Percentiles rank a stretch among this genome's conserved stretches.
Evolutionary conservation across 2,329 filamentous ascomycete species (phyloP).

Genomic region (Calonectria pseudoturangicola): DNA sequence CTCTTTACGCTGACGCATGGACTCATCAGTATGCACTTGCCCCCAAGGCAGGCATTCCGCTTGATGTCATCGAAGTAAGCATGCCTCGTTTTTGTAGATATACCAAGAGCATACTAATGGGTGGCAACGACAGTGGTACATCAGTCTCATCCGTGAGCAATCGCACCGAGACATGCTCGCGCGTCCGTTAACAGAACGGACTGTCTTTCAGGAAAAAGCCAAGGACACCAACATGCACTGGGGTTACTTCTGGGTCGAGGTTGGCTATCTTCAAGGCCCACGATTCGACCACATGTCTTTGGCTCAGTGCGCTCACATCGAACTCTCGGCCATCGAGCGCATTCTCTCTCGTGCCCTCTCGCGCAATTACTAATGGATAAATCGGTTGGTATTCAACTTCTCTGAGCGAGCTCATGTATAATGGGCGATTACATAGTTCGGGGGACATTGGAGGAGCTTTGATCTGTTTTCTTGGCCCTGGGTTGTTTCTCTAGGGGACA

Average conservation of each 20-base stretch:
- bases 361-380: conserved; percentile 18
- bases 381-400: background rate
- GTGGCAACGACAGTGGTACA: conserved; percentile 70
- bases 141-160: conserved; percentile 72
- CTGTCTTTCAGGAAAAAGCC: conserved; percentile 58
- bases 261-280: conserved; percentile 63
- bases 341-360: conserved; percentile 67
- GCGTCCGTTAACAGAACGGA: conserved; percentile 65
- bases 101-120: conserved; percentile 39
- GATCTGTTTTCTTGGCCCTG: conserved; percentile 6
- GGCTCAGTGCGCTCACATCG: conserved; percentile 64
- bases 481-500: conserved; percentile 14
- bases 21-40: conserved; percentile 70
- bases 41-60: conserved; percentile 67
- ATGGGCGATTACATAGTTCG: background rate
- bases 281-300: conserved; percentile 70
- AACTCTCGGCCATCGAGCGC: conserved; percentile 70
- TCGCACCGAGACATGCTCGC: conserved; percentile 64
- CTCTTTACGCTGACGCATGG: conserved; percentile 70
- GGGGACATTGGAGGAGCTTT: conserved; percentile 4
- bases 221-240: conserved; percentile 66
- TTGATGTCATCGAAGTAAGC: conserved; percentile 74
- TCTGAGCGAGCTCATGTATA: background rate
- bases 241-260: conserved; percentile 71
- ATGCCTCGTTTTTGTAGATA: background rate